These are phyloP conservation scores for Suillus tomentosus DNA, from an alignment of 768 basidiomycete species.

Conservation along the genomic window DNA sequence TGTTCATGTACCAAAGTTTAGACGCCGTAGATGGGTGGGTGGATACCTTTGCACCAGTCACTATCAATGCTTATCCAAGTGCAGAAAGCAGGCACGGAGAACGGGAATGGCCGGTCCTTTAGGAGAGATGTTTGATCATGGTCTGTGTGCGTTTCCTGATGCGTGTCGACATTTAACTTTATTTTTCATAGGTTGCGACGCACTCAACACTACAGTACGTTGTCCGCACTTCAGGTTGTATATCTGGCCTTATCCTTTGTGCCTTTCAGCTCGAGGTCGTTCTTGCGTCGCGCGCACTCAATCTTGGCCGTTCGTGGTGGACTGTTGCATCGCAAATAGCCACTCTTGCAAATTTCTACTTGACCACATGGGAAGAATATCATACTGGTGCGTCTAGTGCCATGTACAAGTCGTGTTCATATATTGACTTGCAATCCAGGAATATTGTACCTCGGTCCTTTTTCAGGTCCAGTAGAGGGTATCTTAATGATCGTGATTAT, in stretches of 20 bases:
- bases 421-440: conserved; percentile 42
- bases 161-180: not conserved
- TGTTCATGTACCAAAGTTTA: conserved; percentile 90
- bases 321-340: conserved; percentile 83
- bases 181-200: conserved; percentile 71
- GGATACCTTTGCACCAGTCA: conserved; percentile 18
- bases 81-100: conserved; percentile 90
- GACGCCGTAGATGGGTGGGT: conserved; percentile 88
- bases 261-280: conserved; percentile 77
- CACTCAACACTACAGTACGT: conserved; percentile 88
- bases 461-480: conserved; percentile 96
- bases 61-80: conserved; percentile 13
- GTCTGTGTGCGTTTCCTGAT: conserved; percentile 38
- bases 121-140: conserved; percentile 98
- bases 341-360: conserved; percentile 69
- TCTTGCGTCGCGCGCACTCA: conserved; percentile 80
- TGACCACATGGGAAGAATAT: conserved; percentile 82
- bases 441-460: conserved; percentile 86
- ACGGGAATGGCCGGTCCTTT: conserved; percentile 98
- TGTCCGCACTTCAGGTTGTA: not conserved
- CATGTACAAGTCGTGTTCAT: not conserved
- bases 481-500: conserved; percentile 83
- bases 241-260: conserved; percentile 2
- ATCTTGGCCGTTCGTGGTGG: conserved; percentile 96
- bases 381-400: conserved; percentile 66